Conservation (phyloP, 306 rosid genomes). For the cucumber (Cucumis sativus) region DNA sequence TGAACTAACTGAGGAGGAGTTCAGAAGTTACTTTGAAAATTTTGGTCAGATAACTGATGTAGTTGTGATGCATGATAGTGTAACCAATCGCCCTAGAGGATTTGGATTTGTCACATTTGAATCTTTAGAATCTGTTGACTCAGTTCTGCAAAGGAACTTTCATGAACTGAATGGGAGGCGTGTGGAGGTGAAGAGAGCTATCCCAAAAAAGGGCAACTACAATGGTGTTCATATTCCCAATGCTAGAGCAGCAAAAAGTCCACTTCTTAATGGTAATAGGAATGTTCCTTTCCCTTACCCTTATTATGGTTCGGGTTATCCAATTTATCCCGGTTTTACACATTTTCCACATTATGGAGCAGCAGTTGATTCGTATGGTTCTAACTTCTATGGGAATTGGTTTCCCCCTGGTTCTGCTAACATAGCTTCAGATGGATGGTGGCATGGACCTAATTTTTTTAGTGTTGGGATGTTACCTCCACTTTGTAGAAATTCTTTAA, state of each 20-base stretch:
- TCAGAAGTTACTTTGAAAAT: slow-evolving; percentile 56
- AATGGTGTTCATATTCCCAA: slow-evolving; percentile 22
- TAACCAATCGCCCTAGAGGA: slow-evolving; percentile 68
- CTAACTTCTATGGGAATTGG: slow-evolving; percentile 31
- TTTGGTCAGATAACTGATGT: slow-evolving; percentile 69
- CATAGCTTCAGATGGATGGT: slow-evolving; percentile 21
- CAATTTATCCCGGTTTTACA: slow-evolving; percentile 18
- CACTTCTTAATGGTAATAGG: no score
- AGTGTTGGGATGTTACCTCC: slow-evolving; percentile 25
- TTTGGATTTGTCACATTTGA: slow-evolving; percentile 81
- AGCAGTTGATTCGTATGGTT: slow-evolving; percentile 21
- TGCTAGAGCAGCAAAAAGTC: slow-evolving; percentile 30
- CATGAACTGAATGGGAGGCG: slow-evolving; percentile 63
- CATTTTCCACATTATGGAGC: slow-evolving; percentile 27
- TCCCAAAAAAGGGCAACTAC: slow-evolving; percentile 47
- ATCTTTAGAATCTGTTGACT: slow-evolving; percentile 53
- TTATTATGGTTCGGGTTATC: slow-evolving; percentile 18
- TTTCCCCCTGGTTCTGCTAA: background rate
- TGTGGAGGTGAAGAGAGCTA: slow-evolving; percentile 90
- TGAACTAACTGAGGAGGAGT: slow-evolving; percentile 45
- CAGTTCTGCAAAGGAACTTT: slow-evolving; percentile 41
- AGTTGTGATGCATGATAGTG: slow-evolving; percentile 73
- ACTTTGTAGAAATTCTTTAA: slow-evolving; percentile 24
- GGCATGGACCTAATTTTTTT: slow-evolving; percentile 28
- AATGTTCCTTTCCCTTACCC: slow-evolving; percentile 10